phyloP scores from a whole-genome alignment of 805 yeast genomes.

The Cyberlindnera japonica region DNA sequence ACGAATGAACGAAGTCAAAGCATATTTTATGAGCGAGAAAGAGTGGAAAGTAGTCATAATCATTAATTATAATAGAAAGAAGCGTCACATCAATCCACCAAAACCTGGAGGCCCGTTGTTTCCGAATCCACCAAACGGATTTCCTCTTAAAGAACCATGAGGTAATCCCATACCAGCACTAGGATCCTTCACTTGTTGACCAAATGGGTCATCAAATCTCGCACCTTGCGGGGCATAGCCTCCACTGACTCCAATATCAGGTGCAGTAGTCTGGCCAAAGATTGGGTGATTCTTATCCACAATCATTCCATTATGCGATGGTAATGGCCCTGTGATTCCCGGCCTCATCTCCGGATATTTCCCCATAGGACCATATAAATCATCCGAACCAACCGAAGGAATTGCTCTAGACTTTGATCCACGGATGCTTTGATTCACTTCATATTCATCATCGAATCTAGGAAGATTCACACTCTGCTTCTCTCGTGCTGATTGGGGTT shows the following conservation, averaged over 20 bases:
- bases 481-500: background rate
- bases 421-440: constrained; percentile 19
- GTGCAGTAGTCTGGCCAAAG: constrained; percentile 27
- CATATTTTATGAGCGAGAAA: no score
- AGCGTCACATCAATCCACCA: constrained; percentile 11
- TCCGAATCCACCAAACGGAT: constrained; percentile 3
- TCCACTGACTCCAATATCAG: background rate
- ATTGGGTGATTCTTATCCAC: constrained; percentile 51
- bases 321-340: constrained; percentile 11
- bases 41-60: background rate
- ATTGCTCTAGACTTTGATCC: background rate
- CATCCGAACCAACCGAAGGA: constrained; percentile 46
- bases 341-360: constrained; percentile 42
- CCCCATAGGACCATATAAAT: constrained; percentile 46
- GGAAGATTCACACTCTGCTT: constrained; percentile 34
- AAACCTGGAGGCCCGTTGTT: constrained; percentile 12
- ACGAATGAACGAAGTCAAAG: no score
- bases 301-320: constrained; percentile 47
- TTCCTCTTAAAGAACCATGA: constrained; percentile 7
- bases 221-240: constrained; percentile 11
- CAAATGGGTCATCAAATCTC: constrained; percentile 15
- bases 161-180: constrained; percentile 18
- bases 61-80: background rate
- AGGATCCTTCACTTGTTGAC: constrained; percentile 2
- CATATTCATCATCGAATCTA: constrained; percentile 51